Conservation (phyloP, 177 flowering plant species). For the Vitis hybrid region DNA sequence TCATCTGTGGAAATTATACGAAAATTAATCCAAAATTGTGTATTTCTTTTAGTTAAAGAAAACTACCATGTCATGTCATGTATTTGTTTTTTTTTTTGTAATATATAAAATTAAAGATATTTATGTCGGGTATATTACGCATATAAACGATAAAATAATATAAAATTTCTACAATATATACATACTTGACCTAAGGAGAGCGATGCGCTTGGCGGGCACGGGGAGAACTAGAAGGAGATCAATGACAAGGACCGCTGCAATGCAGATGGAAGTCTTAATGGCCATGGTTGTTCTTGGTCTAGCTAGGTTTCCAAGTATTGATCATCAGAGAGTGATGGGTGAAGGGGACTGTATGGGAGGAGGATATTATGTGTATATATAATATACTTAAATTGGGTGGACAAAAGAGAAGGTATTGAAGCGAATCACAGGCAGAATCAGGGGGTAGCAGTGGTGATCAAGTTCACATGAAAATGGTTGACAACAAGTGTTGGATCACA, state of each 20-base stretch:
- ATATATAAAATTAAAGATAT: too few species aligned
- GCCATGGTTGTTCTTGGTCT: neutral
- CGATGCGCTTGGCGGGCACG: conserved; percentile 29
- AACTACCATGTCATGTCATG: too few species aligned
- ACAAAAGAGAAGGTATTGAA: conserved; percentile 38
- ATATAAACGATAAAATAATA: too few species aligned
- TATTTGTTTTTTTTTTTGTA: too few species aligned
- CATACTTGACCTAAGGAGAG: neutral
- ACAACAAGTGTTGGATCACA: conserved; percentile 9
- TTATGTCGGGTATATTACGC: too few species aligned
- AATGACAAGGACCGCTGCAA: conserved; percentile 18
- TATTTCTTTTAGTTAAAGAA: too few species aligned
- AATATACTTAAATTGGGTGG: conserved; percentile 8
- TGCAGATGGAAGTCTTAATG: conserved; percentile 25
- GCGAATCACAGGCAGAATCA: conserved; percentile 44
- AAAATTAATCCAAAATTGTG: too few species aligned
- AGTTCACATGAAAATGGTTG: conserved; percentile 30
- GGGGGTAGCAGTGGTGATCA: neutral
- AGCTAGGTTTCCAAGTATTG: neutral
- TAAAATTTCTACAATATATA: too few species aligned
- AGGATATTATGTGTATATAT: neutral
- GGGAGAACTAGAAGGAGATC: conserved; percentile 29
- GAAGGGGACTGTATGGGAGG: neutral
- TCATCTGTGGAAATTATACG: conserved; percentile 23
- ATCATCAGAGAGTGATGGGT: too few species aligned